phyloP scores from a whole-genome alignment of 352 stramenopile species.

The Phytopythium boreale region DNA sequence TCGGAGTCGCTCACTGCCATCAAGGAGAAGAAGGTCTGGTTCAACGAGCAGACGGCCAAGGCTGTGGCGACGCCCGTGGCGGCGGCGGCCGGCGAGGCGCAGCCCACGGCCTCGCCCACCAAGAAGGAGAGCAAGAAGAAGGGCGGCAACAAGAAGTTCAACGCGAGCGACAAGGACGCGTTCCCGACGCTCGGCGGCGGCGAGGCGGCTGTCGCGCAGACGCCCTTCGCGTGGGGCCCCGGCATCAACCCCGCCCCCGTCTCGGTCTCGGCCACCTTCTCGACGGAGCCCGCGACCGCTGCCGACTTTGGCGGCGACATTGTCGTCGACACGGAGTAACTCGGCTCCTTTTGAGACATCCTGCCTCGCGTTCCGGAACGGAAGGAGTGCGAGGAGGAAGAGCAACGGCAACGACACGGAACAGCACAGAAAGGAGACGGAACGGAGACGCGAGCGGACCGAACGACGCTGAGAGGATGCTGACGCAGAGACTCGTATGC shows the following conservation, averaged over 20 bases:
- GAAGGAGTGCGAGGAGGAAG: not conserved
- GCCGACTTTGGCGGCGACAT: slow-evolving; percentile 44
- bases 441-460: slow-evolving; percentile 1
- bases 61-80: slow-evolving; percentile 17
- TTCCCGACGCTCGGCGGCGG: slow-evolving; percentile 77
- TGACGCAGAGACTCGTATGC: not conserved
- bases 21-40: slow-evolving; percentile 95
- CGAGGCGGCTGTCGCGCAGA: slow-evolving; percentile 26
- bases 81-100: slow-evolving; percentile 8
- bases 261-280: slow-evolving; percentile 13
- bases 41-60: slow-evolving; percentile 63
- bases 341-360: not conserved
- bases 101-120: slow-evolving; percentile 32
- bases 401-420: not conserved
- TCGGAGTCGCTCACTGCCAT: slow-evolving; percentile 90
- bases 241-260: slow-evolving; percentile 39
- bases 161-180: slow-evolving; percentile 66
- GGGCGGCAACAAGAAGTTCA: slow-evolving; percentile 76
- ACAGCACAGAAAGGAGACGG: slow-evolving; percentile 9
- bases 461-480: not conserved
- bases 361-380: slow-evolving; percentile 4
- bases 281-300: slow-evolving; percentile 19
- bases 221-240: slow-evolving; percentile 50
- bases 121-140: slow-evolving; percentile 63
- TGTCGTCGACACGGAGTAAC: slow-evolving; percentile 40